Evolutionary conservation across 2,329 filamentous ascomycete genomes (phyloP), one percentile per base, ranked within the genome.

Genomic region (Colletotrichum sp.): DNA sequence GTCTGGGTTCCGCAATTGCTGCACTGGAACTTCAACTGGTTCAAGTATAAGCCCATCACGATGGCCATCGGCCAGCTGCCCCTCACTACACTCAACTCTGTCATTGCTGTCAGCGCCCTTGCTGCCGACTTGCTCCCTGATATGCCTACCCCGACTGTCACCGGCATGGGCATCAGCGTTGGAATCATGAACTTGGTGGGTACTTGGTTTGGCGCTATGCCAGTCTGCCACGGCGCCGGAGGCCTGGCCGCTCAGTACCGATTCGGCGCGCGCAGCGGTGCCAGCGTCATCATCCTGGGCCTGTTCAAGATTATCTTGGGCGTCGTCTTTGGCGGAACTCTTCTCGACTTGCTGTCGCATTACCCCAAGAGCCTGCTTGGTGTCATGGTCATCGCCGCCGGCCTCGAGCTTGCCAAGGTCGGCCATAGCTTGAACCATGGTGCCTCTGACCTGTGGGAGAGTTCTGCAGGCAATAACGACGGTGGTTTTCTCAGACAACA

Each of bases 161-260:
- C 95, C 0, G 89, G 92, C 1, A 88, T 99, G 34, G 96, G 96
- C 2, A 83, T 96, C 75, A 98, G 95, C 71, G 95, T 99, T 6
- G 93, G 93, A 1, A 80, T 88, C 3, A 98, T 98, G 92, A 99
- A 99, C 82, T 86, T 98, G 5, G 83, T 94, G 2, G 94, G 94
- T 18, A 96, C 95, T 80, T 98, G 95, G 94, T 98, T 98, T 80
- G 96, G 96, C 64, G 94, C 94, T 7, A 99, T 98, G 97, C 97
- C 96, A 5, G 93, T 97, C 6, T 99, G 97, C 82, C 97, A 99
- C 82, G 96, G 96, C 7, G 95, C 95, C 1, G 96, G 96, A 4
- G 96, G 96, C 0, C 88, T 99, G 0, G 97, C 97, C 7, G 97
- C 94, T 0, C 96, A 99, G 83, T 95, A 95, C 83, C 92, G 95